Evolutionary conservation across 306 rosid species (phyloP), one percentile per base, ranked within the genome.

Genomic region (Hippophae tibetana): DNA sequence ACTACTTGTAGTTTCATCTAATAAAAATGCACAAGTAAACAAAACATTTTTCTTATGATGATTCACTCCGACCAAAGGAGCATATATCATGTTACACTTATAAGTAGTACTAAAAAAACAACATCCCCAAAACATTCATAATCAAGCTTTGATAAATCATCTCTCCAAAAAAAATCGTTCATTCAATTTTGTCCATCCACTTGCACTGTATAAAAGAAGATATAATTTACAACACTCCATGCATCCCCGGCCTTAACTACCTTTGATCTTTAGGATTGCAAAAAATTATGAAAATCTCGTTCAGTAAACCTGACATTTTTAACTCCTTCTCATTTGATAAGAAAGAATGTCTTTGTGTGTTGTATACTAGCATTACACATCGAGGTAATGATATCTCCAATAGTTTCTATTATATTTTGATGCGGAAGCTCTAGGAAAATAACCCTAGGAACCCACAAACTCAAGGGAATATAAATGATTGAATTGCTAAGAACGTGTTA

Each of bases 1-100:
- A 47, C 56, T 26, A 6, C 41, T n/a, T 2, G 23, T 62, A 9
- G 25, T 48, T n/a, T 62, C 66, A 62, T 62, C 66, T 1, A 62
- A 41, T 13, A 62, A 50, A 10, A 48, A 62, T 1, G 57, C 57
- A 41, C 48, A 38, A 25, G 46, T 40, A 47, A 62, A 62, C 7
- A 62, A 40, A 40, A 48, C 40, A 42, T 42, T 50, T 38, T 62
- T 8, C 55, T 8, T 50, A 41, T 62, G 57, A 62, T 45, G 48
- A 12, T 45, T 45, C 10, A 7, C 12, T 45, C 12, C 12, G 5
- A 45, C 11, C 8, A 45, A 45, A 45, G 48, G 48, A 7, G 11
- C 12, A 0, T 12, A 45, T 7, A 45, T 12, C 48, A 45, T 45
- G 11, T 45, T 45, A 5, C 11, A 45, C 48, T 45, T 45, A 12